Evolutionary conservation across 257 asterid genomes (phyloP), one percentile per base, ranked within the genome.

Genomic region (Nicotiana obtusifolia): DNA sequence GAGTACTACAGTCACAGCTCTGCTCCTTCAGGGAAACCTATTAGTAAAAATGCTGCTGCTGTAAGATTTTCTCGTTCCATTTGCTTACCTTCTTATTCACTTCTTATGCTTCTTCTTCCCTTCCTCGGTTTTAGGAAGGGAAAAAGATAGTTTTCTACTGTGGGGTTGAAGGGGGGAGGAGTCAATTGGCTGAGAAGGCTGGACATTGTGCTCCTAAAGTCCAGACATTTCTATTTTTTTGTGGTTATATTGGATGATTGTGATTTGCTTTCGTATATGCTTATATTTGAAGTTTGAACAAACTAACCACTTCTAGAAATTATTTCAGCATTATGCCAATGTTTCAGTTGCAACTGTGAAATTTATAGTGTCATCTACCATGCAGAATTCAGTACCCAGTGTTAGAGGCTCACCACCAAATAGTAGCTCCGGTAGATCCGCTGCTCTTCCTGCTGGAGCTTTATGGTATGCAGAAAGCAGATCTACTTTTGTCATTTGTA

Each of bases 401-500:
- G 49, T 33, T 26, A 86, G 81, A 84, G 82, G 81, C 83, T 89
- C 92, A 61, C 92, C 90, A 2, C 98, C 98, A 81, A 90, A 88
- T 86, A 93, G 94, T 91, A 96, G 97, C 89, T 89, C 95, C 75
- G 97, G 97, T 15, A 91, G 94, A 87, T 93, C 97, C 85, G 90
- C 86, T 84, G 94, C 95, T 86, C 97, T 92, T 53, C 98, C 98
- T 53, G 97, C 94, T 83, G 97, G 97, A 37, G 97, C 98, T 44
- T 94, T 91, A 65, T 96, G 98, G 99, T 94, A 91, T 76, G 44
- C 47, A 64, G 60, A 85, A 37, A 71, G 78, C 60, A 44, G 15
- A 14, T 22, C 14, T 20, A 6, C 78, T 22, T 22, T 22, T 52
- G 20, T 44, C 78, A 14, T 71, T 44, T 44, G 78, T 71, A 22